A percentile compares a stretch with the other conserved stretches of the same genome.
Evolutionary conservation across 2,329 filamentous ascomycete genomes (phyloP).

Genomic region (Trichoderma koningiopsis): DNA sequence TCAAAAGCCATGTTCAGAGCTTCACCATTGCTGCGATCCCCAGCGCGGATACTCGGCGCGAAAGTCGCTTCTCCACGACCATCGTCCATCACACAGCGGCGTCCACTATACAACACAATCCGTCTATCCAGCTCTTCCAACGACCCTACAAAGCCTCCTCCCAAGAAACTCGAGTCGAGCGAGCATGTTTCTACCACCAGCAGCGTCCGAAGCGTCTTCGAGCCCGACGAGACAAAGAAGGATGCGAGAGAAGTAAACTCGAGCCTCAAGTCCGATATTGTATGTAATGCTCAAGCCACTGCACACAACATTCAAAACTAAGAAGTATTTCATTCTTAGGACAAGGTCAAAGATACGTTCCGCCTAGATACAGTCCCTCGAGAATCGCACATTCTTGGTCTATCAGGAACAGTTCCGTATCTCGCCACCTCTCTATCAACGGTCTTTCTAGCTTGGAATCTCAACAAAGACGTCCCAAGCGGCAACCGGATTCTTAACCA

Average conservation of each 20-base stretch:
- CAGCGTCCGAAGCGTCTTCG: conserved; percentile 52
- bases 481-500: conserved; percentile 57
- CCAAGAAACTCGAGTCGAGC: conserved; percentile 59
- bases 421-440: conserved; percentile 81
- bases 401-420: conserved; percentile 83
- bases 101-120: conserved; percentile 27
- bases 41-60: background rate
- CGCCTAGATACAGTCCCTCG: conserved; percentile 64
- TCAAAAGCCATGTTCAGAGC: conserved; percentile 36
- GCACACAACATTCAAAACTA: background rate
- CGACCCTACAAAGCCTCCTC: conserved; percentile 43
- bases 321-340: conserved; percentile 43
- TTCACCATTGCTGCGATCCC: conserved; percentile 24
- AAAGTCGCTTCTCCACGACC: conserved; percentile 18
- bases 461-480: conserved; percentile 66
- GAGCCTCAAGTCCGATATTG: conserved; percentile 55
- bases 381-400: conserved; percentile 67
- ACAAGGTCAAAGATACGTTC: conserved; percentile 70
- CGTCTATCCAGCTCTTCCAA: conserved; percentile 23
- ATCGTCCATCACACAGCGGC: conserved; percentile 31
- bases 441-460: conserved; percentile 78
- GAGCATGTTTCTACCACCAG: conserved; percentile 65
- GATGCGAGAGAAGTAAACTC: conserved; percentile 36
- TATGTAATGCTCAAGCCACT: conserved; percentile 43
- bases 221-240: conserved; percentile 35